phyloP scores from a whole-genome alignment of 2,329 filamentous ascomycete genomes.

The Diplodia corticola region DNA sequence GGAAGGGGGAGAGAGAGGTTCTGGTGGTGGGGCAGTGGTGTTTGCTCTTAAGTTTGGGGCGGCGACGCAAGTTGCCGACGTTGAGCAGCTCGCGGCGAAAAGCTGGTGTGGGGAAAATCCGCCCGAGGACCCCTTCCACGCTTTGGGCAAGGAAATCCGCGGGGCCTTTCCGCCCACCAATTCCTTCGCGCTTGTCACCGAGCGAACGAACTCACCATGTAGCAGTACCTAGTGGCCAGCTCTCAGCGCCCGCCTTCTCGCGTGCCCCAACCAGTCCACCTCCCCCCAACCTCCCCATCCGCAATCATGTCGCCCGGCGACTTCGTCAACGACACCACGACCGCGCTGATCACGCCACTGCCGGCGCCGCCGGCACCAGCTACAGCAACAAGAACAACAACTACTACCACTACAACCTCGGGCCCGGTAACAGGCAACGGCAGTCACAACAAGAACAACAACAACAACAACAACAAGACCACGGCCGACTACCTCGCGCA shows the following conservation, averaged over 20 bases:
- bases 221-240: too few relatives aligned
- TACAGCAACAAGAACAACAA: background rate
- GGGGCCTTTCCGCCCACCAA: background rate
- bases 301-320: conserved; percentile 14
- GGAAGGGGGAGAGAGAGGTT: background rate
- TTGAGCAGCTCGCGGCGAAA: conserved; percentile 8
- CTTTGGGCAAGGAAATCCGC: conserved; percentile 15
- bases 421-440: background rate
- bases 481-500: conserved; percentile 28
- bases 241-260: background rate
- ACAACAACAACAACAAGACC: background rate
- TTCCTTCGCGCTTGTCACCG: background rate
- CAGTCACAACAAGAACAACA: too few relatives aligned
- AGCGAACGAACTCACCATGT: background rate
- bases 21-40: background rate
- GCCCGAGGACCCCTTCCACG: conserved; percentile 16
- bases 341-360: conserved; percentile 11
- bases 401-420: background rate
- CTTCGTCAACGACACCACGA: background rate
- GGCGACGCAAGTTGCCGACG: conserved; percentile 5
- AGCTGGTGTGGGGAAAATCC: conserved; percentile 19
- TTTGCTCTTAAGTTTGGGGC: background rate
- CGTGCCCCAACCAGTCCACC: background rate
- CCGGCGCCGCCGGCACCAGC: background rate
- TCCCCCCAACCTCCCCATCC: background rate